phyloP scores from a whole-genome alignment of 306 rosid genomes.

The Dalbergia cochinchinensis region DNA sequence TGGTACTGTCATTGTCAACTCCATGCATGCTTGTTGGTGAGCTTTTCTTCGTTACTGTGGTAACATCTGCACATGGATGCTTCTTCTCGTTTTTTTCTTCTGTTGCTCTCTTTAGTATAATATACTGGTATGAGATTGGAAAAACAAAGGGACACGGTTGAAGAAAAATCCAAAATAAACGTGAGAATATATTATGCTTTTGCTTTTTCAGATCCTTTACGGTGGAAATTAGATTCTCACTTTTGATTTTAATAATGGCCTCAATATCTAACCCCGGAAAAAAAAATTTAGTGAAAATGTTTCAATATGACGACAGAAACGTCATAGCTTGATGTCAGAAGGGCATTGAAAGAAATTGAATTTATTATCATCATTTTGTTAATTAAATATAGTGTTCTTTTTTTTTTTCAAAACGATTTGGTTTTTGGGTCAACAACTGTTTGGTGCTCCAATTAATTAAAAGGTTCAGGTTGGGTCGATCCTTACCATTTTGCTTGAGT shows the following conservation, averaged over 20 bases:
- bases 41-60: constrained; percentile 29
- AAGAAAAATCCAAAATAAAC: constrained; percentile 42
- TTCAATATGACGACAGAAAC: constrained; percentile 34
- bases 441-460: not conserved
- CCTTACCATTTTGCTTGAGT: not conserved
- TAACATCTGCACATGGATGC: not conserved
- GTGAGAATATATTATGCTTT: constrained; percentile 42
- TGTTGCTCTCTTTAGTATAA: not conserved
- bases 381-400: not conserved
- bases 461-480: not conserved
- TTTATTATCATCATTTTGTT: not conserved
- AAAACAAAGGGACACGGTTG: not conserved
- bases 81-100: constrained; percentile 31
- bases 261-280: constrained; percentile 19
- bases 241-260: constrained; percentile 17
- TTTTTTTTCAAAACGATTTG: not conserved
- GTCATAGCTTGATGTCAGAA: constrained; percentile 35
- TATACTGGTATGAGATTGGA: constrained; percentile 3
- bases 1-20: constrained; percentile 23
- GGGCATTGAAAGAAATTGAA: not conserved
- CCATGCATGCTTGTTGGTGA: constrained; percentile 20
- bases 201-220: constrained; percentile 46
- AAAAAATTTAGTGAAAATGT: not conserved
- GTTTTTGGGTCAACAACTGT: not conserved
- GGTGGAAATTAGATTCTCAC: constrained; percentile 46